phyloP scores from a whole-genome alignment of 2,329 filamentous ascomycete genomes.

The Colletotrichum sp. region DNA sequence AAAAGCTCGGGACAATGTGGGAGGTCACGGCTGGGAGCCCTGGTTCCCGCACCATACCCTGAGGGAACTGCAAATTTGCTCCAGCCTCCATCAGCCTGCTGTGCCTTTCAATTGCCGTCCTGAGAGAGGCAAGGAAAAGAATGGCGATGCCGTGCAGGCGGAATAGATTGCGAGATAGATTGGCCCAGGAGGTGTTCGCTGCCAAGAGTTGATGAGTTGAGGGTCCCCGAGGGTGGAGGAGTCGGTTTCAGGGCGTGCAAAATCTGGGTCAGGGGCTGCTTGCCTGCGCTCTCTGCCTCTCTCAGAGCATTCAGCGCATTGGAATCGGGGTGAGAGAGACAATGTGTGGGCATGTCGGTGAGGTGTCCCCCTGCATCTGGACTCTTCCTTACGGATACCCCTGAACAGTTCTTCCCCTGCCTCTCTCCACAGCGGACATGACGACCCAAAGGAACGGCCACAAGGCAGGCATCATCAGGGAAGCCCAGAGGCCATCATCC shows the following conservation, averaged over 20 bases:
- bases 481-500: background rate
- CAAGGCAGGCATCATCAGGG: background rate
- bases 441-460: background rate
- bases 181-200: background rate
- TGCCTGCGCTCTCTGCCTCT: background rate
- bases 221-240: background rate
- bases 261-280: background rate
- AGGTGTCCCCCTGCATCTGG: background rate
- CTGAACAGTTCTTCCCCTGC: background rate
- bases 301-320: background rate
- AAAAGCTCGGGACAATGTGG: background rate
- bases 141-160: background rate
- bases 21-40: background rate
- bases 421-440: background rate
- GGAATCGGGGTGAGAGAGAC: background rate
- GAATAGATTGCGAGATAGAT: background rate
- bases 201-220: background rate
- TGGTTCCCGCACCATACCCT: background rate
- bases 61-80: background rate
- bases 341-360: background rate
- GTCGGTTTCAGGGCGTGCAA: conserved; percentile 14
- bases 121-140: background rate
- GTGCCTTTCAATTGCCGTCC: background rate
- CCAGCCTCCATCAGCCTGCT: background rate
- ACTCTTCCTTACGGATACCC: background rate